phyloP scores from a whole-genome alignment of 768 basidiomycete species.

The Panellus pusillus region DNA sequence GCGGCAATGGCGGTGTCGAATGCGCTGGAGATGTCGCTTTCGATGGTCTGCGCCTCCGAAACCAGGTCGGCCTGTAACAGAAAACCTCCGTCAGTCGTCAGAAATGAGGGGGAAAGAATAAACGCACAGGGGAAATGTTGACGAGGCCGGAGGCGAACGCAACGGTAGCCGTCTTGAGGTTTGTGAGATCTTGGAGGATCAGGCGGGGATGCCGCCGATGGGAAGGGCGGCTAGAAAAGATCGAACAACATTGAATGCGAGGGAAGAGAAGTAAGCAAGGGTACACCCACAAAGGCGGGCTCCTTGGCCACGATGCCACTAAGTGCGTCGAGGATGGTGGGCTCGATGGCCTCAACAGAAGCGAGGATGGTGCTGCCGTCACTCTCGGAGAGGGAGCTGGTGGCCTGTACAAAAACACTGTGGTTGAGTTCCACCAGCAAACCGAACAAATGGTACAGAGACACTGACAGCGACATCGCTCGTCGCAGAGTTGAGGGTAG shows the following conservation, averaged over 20 bases:
- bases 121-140: constrained; percentile 5
- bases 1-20: constrained; percentile 18
- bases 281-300: constrained; percentile 17
- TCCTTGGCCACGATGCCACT: constrained; percentile 23
- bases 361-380: constrained; percentile 23
- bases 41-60: constrained; percentile 5
- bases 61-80: constrained; percentile 11
- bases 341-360: constrained; percentile 22
- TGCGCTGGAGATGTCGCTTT: constrained; percentile 7
- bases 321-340: constrained; percentile 24
- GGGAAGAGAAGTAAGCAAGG: background rate
- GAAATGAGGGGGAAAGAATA: background rate
- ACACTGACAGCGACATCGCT: constrained; percentile 23
- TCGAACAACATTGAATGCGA: background rate
- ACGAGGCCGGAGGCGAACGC: constrained; percentile 23
- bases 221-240: constrained; percentile 18
- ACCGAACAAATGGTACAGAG: background rate
- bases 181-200: constrained; percentile 27
- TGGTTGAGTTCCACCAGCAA: background rate
- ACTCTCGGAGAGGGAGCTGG: constrained; percentile 19
- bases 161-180: constrained; percentile 26
- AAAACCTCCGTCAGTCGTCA: background rate
- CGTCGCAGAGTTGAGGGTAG: constrained; percentile 27
- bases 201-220: constrained; percentile 25
- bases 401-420: background rate